Evolutionary conservation across 192 early-diverging fungal species (phyloP).

Genomic region (Umbelopsis ramanniana): DNA sequence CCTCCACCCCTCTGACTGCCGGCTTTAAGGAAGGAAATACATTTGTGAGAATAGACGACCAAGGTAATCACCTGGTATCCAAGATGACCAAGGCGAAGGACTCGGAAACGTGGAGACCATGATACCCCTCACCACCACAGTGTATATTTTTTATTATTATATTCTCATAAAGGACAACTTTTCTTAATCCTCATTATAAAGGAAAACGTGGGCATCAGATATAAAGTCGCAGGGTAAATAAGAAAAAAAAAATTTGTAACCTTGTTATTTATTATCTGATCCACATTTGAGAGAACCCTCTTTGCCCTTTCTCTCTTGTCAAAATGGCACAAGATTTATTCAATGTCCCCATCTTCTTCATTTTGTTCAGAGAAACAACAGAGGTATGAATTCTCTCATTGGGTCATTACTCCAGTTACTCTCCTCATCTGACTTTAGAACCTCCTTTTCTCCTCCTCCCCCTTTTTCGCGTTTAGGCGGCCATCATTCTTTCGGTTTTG

Average conservation of each 20-base stretch:
- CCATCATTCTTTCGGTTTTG: constrained; percentile 87
- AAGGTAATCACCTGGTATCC: constrained; percentile 32
- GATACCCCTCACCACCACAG: background rate
- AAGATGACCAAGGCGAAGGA: constrained; percentile 43
- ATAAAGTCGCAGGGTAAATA: background rate
- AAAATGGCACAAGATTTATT: constrained; percentile 54
- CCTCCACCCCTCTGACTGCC: background rate
- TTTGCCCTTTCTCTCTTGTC: constrained; percentile 21
- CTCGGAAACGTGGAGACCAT: constrained; percentile 14
- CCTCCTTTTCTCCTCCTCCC: background rate
- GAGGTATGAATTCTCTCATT: constrained; percentile 17
- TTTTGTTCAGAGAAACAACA: constrained; percentile 76
- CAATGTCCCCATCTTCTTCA: constrained; percentile 73
- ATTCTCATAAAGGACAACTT: background rate
- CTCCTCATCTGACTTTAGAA: background rate
- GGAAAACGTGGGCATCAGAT: background rate
- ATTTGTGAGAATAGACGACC: constrained; percentile 37
- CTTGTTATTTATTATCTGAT: background rate
- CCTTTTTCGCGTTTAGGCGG: constrained; percentile 64
- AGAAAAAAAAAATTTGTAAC: background rate
- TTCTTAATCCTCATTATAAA: background rate
- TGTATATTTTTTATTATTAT: constrained; percentile 5
- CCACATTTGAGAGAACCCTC: constrained; percentile 15
- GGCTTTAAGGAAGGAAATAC: constrained; percentile 40
- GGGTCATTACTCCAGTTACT: background rate